A percentile compares a stretch with the other conserved stretches of the same genome.
Evolutionary conservation across 2,329 filamentous ascomycete species (phyloP).

Genomic region (Davidsoniella australis): DNA sequence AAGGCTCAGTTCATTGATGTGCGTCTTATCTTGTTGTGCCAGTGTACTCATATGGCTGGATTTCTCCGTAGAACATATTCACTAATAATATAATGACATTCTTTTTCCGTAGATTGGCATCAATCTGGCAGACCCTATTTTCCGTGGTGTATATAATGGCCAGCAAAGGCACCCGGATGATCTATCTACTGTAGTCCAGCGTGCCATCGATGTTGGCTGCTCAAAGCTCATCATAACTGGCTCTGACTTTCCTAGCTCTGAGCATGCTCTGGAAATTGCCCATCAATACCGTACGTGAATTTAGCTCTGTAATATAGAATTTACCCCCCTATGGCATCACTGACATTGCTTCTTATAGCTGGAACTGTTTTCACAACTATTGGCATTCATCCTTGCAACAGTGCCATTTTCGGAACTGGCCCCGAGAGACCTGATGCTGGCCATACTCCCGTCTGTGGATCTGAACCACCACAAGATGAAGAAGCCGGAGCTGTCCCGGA

Average conservation of each 20-base stretch:
- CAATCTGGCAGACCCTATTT: conserved; percentile 88
- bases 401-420: conserved; percentile 53
- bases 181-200: conserved; percentile 56
- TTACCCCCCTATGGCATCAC: neutral
- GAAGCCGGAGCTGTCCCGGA: conserved; percentile 28
- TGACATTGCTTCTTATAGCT: conserved; percentile 29
- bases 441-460: conserved; percentile 36
- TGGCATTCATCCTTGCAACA: conserved; percentile 84
- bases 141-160: conserved; percentile 68
- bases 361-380: conserved; percentile 76
- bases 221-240: conserved; percentile 86
- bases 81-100: neutral
- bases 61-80: neutral
- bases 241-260: conserved; percentile 64
- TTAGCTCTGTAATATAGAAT: neutral
- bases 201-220: conserved; percentile 65
- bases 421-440: conserved; percentile 28
- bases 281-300: conserved; percentile 45
- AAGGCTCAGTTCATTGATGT: conserved; percentile 45
- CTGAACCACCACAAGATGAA: conserved; percentile 32
- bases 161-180: conserved; percentile 59
- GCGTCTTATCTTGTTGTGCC: conserved; percentile 17
- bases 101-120: conserved; percentile 54
- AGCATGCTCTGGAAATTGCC: conserved; percentile 57
- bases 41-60: neutral